These are phyloP conservation scores for Dichotomocladium elegans DNA, from an alignment of 371 early-diverging fungal genomes.

Conservation along the genomic window DNA sequence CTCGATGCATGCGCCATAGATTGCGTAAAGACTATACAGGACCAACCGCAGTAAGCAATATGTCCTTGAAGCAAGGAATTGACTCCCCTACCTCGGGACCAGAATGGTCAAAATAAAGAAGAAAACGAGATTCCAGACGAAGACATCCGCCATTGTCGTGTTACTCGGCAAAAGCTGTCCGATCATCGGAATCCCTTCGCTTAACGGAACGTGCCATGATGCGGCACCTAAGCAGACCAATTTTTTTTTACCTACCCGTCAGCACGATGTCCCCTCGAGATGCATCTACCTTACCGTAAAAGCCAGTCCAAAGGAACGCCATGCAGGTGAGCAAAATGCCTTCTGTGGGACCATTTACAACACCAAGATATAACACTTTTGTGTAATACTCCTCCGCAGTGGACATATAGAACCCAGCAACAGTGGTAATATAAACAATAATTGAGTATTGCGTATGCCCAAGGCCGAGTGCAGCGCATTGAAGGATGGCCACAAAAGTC, in stretches of 20 bases:
- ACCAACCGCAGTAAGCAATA: not conserved
- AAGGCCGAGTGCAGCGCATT: slow-evolving; percentile 81
- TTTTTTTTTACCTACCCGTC: not conserved
- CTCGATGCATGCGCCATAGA: slow-evolving; percentile 23
- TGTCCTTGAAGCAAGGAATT: too few relatives aligned
- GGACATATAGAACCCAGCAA: slow-evolving; percentile 87
- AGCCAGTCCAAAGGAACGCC: slow-evolving; percentile 70
- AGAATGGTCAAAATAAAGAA: slow-evolving; percentile 13
- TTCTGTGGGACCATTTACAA: slow-evolving; percentile 96
- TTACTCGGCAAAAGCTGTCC: slow-evolving; percentile 9
- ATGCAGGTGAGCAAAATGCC: slow-evolving; percentile 78
- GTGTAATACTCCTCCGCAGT: slow-evolving; percentile 98
- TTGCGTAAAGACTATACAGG: slow-evolving; percentile 15
- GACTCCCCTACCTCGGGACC: slow-evolving; percentile 9
- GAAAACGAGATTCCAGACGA: slow-evolving; percentile 17
- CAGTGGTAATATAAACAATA: slow-evolving; percentile 60
- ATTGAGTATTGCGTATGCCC: slow-evolving; percentile 72
- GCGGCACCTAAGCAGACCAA: slow-evolving; percentile 14
- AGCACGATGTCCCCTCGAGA: not conserved
- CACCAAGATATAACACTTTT: slow-evolving; percentile 86
- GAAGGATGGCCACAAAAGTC: slow-evolving; percentile 79
- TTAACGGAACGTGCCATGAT: slow-evolving; percentile 17
- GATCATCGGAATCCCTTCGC: slow-evolving; percentile 7
- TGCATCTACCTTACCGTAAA: slow-evolving; percentile 31
- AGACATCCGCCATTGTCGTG: slow-evolving; percentile 11